Base-by-base conservation (phyloP, 768 basidiomycete species). In the Macrolepiota fuliginosa region DNA sequence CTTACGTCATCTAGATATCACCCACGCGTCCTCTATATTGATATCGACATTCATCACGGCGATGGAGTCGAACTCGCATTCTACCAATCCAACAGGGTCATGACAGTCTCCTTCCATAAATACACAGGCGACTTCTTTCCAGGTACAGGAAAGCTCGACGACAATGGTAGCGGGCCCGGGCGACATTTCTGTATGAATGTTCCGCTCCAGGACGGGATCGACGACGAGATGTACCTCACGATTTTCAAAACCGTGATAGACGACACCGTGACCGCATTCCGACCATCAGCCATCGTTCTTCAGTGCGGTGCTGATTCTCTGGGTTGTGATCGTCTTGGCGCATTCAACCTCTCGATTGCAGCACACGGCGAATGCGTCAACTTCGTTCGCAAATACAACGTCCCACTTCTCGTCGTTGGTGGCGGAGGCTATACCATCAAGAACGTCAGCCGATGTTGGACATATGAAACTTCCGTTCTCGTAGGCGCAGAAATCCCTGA, bases 41-140 rank as follows among this genome's bases (percentile, higher is more conserved):
- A 99, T 76, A 99, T 99, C 65, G 96, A 99, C 70, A 98, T 98
- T 59, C 96, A 99, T 73, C 96, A 99, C 67, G 96, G 96, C 7
- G 96, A 99, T 69, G 96, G 96, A 24, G 97, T 99, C 2, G 94
- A 99, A 70, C 90, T 96, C 63, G 97, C 96, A 0, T 98, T 99
- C 74, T 99, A 96, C 75, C 90, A 96, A 67, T 91, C 94, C 40
- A 95, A 99, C 69, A 89, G 96, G n/a, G 96, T 99, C 64, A 90
- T 98, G 85, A 98, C 96, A 0, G 93, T 98, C 13, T 98, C 96
- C 0, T 99, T 99, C 76, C 96, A 99, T 80, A 98, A 98, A 76
- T 99, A 97, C 79, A 95, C 92, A 1, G 95, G 94, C 59, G 94
- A 96, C 69, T 99, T 99, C 81, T 99, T 99, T 74, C 96, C 96